phyloP scores from a whole-genome alignment of 805 yeast genomes.

The Saturnispora sanitii region DNA sequence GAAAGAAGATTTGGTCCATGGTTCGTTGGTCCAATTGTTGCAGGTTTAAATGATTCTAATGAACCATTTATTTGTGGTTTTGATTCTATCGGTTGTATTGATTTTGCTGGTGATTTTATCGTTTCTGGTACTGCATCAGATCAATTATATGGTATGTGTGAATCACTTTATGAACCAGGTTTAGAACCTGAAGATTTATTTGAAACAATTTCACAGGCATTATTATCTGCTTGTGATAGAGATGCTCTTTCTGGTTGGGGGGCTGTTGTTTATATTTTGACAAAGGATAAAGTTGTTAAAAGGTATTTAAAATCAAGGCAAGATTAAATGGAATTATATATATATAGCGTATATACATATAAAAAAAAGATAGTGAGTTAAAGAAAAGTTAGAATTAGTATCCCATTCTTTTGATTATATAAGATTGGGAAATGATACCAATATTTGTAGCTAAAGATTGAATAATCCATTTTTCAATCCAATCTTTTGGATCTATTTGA shows the following conservation, averaged over 20 bases:
- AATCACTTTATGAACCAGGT: slow-evolving; percentile 86
- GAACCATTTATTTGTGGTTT: slow-evolving; percentile 92
- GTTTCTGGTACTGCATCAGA: slow-evolving; percentile 96
- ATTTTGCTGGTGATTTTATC: slow-evolving; percentile 86
- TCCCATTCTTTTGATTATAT: slow-evolving; percentile 87
- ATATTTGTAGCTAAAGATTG: slow-evolving; percentile 70
- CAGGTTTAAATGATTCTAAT: slow-evolving; percentile 77
- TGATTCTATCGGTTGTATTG: slow-evolving; percentile 95
- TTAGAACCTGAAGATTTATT: slow-evolving; percentile 91
- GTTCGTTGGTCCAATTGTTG: slow-evolving; percentile 93
- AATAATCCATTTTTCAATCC: slow-evolving; percentile 74
- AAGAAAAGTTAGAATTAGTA: slow-evolving; percentile 21
- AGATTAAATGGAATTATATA: slow-evolving; percentile 42
- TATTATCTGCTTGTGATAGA: slow-evolving; percentile 91
- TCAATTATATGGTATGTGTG: slow-evolving; percentile 98
- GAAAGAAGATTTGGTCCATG: slow-evolving; percentile 93
- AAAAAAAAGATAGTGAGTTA: not conserved
- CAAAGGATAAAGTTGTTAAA: slow-evolving; percentile 84
- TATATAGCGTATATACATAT: not conserved
- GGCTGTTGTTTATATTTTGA: slow-evolving; percentile 83
- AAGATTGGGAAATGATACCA: slow-evolving; percentile 84
- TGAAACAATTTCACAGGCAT: slow-evolving; percentile 90
- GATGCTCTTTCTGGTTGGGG: slow-evolving; percentile 99
- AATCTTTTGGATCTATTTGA: slow-evolving; percentile 56
- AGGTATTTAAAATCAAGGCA: slow-evolving; percentile 89